These are phyloP conservation scores for Pseudopediastrum boryanum DNA, from an alignment of 139 green algal genomes.

Conservation along the genomic window DNA sequence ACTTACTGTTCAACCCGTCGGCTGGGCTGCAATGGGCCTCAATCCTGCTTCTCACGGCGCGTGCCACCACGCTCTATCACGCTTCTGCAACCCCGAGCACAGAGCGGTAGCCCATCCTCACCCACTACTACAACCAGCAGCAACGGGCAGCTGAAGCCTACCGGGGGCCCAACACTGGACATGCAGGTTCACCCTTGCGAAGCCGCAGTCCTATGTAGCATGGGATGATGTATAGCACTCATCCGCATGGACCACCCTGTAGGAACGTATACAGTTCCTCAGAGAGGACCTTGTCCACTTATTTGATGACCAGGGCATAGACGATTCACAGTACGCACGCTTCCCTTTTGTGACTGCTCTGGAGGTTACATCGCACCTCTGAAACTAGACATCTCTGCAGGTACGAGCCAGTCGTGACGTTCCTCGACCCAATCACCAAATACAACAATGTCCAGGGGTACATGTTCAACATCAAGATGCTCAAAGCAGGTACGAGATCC, in stretches of 20 bases:
- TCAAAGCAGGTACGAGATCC: slow-evolving; percentile 32
- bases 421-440: slow-evolving; percentile 60
- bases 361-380: not conserved
- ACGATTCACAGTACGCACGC: slow-evolving; percentile 37
- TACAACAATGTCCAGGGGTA: slow-evolving; percentile 55
- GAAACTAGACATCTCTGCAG: not conserved
- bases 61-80: no score
- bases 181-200: not conserved
- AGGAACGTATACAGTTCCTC: slow-evolving; percentile 40
- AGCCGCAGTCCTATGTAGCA: not conserved
- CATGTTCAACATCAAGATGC: slow-evolving; percentile 65
- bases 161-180: not conserved
- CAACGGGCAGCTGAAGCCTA: not conserved
- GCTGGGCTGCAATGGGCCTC: no score
- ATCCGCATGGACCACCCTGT: not conserved
- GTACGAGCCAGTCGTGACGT: slow-evolving; percentile 54
- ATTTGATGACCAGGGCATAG: slow-evolving; percentile 62
- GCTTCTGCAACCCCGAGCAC: no score
- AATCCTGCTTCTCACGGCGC: no score
- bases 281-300: slow-evolving; percentile 46
- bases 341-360: not conserved
- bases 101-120: no score
- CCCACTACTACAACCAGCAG: not conserved
- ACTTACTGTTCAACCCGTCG: no score
- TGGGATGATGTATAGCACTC: not conserved